These are phyloP conservation scores for Chlamydomonas sphaeroides DNA, from an alignment of 139 green algal species.

Conservation along the genomic window DNA sequence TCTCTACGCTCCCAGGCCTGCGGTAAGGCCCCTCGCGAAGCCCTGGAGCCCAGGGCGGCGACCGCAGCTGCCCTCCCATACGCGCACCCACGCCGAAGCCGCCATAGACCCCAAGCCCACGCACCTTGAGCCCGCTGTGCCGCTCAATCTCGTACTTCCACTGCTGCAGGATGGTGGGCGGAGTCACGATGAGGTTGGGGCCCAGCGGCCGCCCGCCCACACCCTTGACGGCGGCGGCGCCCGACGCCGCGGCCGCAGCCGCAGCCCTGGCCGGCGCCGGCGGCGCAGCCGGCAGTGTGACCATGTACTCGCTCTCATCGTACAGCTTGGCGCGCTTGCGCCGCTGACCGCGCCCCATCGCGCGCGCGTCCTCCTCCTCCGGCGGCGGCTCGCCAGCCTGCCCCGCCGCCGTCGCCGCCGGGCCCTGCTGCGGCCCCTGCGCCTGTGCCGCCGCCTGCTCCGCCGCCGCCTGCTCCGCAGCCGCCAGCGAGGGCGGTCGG, in stretches of 20 bases:
- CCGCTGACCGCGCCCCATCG: neutral
- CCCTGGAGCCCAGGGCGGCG: too few species aligned
- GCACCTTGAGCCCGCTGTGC: constrained; percentile 28
- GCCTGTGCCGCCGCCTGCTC: neutral
- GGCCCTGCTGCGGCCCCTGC: neutral
- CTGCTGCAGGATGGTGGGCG: constrained; percentile 61
- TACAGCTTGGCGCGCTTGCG: too few species aligned
- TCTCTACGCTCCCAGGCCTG: too few species aligned
- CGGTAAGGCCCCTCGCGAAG: too few species aligned
- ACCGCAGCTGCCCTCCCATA: too few species aligned
- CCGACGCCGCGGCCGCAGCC: too few species aligned
- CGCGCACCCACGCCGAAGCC: too few species aligned
- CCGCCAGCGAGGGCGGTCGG: constrained; percentile 22
- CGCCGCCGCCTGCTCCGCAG: neutral
- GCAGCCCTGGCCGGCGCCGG: too few species aligned
- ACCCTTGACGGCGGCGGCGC: too few species aligned
- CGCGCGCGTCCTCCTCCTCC: neutral
- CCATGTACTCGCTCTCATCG: too few species aligned
- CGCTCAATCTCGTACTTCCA: constrained; percentile 39
- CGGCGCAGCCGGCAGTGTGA: too few species aligned
- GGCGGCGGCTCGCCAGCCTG: neutral
- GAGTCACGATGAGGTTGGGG: constrained; percentile 60
- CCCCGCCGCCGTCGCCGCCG: neutral
- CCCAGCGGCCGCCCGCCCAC: constrained; percentile 31
- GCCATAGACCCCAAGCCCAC: too few species aligned